These are phyloP conservation scores for Grosmannia huntii DNA, from an alignment of 2,329 filamentous ascomycete genomes.

Conservation along the genomic window DNA sequence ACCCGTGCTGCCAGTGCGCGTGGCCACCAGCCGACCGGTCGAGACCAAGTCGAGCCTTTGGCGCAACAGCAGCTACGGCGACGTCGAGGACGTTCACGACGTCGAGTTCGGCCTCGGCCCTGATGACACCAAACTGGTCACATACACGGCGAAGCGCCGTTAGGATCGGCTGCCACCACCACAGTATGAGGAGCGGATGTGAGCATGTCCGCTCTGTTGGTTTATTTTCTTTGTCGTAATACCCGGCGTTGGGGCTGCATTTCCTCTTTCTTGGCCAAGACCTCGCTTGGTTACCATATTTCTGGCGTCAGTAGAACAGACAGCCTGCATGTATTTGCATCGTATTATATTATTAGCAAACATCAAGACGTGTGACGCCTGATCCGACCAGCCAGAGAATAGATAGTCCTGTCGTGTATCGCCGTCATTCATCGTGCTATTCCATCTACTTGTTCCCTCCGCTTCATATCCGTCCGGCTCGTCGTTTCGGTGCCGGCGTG, in stretches of 20 bases:
- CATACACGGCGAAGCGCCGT: not conserved
- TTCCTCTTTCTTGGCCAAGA: no score
- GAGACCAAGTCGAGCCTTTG: slow-evolving; percentile 17
- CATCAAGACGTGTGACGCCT: no score
- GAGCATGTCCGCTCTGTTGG: no score
- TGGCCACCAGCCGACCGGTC: slow-evolving; percentile 11
- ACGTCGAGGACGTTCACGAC: slow-evolving; percentile 16
- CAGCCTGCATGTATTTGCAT: no score
- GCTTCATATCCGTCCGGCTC: not conserved
- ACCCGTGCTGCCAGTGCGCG: slow-evolving; percentile 4
- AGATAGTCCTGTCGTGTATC: not conserved
- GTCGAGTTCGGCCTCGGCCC: not conserved
- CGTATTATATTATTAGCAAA: no score
- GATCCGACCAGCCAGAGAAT: not conserved
- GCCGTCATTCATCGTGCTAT: not conserved
- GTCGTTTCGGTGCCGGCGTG: slow-evolving; percentile 13
- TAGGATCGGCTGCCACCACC: not conserved
- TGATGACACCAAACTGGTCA: not conserved
- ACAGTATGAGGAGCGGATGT: not conserved
- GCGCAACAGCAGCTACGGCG: slow-evolving; percentile 23
- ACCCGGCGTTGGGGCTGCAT: no score
- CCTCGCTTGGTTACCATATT: no score
- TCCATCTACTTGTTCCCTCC: not conserved
- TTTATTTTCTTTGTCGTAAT: no score
- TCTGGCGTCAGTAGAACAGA: no score